phyloP scores from a whole-genome alignment of 129 eudicot genomes.

The Rutidosis leptorrhynchoides region DNA sequence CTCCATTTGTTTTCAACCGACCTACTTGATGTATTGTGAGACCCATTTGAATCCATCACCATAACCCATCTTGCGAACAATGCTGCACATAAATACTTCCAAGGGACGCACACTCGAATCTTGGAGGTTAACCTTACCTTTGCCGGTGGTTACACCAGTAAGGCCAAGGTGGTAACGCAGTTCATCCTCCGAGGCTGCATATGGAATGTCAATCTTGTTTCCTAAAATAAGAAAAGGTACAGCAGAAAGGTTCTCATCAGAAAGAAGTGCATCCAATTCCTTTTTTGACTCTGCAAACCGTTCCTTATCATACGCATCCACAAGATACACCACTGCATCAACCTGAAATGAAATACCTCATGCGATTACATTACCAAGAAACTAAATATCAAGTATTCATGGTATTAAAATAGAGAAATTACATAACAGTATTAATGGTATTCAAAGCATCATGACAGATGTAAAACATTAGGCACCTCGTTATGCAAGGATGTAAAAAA shows the following conservation, averaged over 20 bases:
- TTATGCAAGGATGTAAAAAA: too few species aligned
- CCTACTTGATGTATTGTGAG: conserved; percentile 77
- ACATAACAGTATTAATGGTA: too few species aligned
- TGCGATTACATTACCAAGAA: neutral
- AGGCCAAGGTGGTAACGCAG: conserved; percentile 71
- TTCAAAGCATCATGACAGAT: too few species aligned
- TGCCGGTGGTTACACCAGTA: conserved; percentile 68
- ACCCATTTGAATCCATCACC: conserved; percentile 95
- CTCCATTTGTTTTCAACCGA: conserved; percentile 4
- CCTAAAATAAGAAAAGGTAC: conserved; percentile 79
- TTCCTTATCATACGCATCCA: conserved; percentile 83
- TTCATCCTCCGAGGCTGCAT: conserved; percentile 93
- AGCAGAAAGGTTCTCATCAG: conserved; percentile 56
- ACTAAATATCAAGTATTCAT: too few species aligned
- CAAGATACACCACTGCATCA: conserved; percentile 80
- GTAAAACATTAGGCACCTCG: too few species aligned
- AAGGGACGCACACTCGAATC: conserved; percentile 72
- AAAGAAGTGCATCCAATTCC: conserved; percentile 80
- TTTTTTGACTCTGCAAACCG: conserved; percentile 84
- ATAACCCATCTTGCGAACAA: conserved; percentile 85
- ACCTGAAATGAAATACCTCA: conserved; percentile 47
- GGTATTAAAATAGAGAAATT: too few species aligned
- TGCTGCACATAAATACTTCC: conserved; percentile 90
- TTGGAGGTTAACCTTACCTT: conserved; percentile 72
- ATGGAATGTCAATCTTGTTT: conserved; percentile 78